Conservation (phyloP, 2,329 filamentous ascomycete species). For the Dryadomyces quercivorus region DNA sequence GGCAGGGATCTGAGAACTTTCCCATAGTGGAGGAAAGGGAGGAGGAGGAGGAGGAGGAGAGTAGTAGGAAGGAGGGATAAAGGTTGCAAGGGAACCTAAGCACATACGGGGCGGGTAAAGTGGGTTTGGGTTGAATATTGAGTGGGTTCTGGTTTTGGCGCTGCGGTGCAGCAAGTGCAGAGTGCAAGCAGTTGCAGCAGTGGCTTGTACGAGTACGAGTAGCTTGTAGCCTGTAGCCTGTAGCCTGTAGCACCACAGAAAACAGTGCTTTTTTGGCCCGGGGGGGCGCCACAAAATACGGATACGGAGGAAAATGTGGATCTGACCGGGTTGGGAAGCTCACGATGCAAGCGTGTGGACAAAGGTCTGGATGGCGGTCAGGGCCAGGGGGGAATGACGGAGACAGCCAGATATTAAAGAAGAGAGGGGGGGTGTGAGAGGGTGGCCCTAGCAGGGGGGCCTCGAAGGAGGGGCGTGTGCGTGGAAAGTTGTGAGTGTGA, state of each 20-base stretch:
- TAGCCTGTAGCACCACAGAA: too few species aligned
- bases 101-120: slow-evolving; percentile 9
- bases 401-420: neutral
- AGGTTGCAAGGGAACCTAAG: neutral
- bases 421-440: neutral
- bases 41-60: too few species aligned
- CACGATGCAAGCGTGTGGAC: slow-evolving; percentile 5
- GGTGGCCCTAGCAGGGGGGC: neutral
- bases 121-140: slow-evolving; percentile 5
- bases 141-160: neutral
- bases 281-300: neutral
- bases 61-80: neutral
- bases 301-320: slow-evolving; percentile 9
- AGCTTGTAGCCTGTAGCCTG: too few species aligned
- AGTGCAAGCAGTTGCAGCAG: too few species aligned
- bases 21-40: slow-evolving; percentile 1
- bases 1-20: slow-evolving; percentile 9
- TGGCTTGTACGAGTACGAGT: too few species aligned
- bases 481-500: neutral
- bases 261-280: neutral
- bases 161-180: neutral
- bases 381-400: slow-evolving; percentile 7
- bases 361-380: slow-evolving; percentile 8
- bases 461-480: neutral
- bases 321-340: slow-evolving; percentile 11